These are phyloP conservation scores for Diversispora epigaea DNA, from an alignment of 192 early-diverging fungal genomes.

Conservation along the genomic window DNA sequence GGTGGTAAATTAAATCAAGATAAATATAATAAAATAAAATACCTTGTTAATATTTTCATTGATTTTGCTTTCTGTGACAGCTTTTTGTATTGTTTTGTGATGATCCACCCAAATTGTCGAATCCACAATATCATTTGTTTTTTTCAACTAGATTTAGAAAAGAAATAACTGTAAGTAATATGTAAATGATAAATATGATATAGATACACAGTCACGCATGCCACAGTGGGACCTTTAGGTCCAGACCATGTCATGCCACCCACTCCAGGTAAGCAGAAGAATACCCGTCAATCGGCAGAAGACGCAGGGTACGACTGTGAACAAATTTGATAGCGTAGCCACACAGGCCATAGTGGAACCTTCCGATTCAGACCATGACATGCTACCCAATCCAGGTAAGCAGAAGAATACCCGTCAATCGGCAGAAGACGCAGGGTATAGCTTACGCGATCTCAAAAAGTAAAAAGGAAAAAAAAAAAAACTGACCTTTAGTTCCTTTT, in stretches of 20 bases:
- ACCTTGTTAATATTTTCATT: slow-evolving; percentile 13
- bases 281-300: slow-evolving; percentile 22
- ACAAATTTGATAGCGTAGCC: slow-evolving; percentile 9
- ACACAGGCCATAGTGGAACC: slow-evolving; percentile 17
- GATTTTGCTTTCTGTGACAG: slow-evolving; percentile 1
- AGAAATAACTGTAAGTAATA: background rate
- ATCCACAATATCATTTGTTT: slow-evolving; percentile 10
- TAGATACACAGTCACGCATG: slow-evolving; percentile 16
- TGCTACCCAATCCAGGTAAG: slow-evolving; percentile 27
- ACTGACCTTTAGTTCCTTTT: slow-evolving; percentile 13
- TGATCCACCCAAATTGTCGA: background rate
- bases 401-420: slow-evolving; percentile 28
- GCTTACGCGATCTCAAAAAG: slow-evolving; percentile 2
- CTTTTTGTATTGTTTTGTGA: background rate
- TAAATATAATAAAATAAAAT: slow-evolving; percentile 3
- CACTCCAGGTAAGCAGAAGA: slow-evolving; percentile 28
- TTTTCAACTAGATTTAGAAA: slow-evolving; percentile 58
- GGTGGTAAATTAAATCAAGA: background rate
- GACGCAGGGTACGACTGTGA: slow-evolving; percentile 13
- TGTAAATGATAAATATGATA: slow-evolving; percentile 17
- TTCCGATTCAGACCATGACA: slow-evolving; percentile 18
- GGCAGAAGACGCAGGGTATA: slow-evolving; percentile 10
- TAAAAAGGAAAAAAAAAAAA: no score
- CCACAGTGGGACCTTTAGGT: slow-evolving; percentile 18
- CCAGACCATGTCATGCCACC: slow-evolving; percentile 20